Percentiles rank a stretch among this genome's conserved stretches.
These are phyloP conservation scores for Tilletia horrida DNA, from an alignment of 1,284 basidiomycete genomes.

Conservation along the genomic window DNA sequence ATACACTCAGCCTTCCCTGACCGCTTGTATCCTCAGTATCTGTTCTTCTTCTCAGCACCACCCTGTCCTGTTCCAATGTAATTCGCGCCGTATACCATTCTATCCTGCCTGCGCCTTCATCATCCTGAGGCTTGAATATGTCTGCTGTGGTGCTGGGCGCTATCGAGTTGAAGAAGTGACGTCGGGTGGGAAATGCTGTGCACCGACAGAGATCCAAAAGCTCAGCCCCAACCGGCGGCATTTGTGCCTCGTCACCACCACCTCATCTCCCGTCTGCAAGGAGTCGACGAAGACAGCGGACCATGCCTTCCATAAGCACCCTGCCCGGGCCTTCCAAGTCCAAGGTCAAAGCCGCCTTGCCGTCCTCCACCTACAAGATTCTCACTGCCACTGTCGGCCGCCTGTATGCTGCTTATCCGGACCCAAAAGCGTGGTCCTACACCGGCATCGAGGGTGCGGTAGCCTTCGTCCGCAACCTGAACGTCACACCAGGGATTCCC, in stretches of 20 bases:
- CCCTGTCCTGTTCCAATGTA: too few relatives aligned
- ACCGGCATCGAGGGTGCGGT: conserved; percentile 49
- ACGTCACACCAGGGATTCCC: not conserved
- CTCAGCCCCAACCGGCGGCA: not conserved
- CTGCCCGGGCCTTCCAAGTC: conserved; percentile 51
- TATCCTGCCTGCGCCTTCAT: too few relatives aligned
- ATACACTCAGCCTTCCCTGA: too few relatives aligned
- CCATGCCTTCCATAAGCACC: conserved; percentile 48
- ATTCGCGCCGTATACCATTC: too few relatives aligned
- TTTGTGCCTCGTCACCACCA: not conserved
- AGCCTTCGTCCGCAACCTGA: conserved; percentile 45
- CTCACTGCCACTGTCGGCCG: conserved; percentile 51
- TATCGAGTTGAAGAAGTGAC: not conserved
- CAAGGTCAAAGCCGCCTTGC: conserved; percentile 49
- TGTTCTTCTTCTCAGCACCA: too few relatives aligned
- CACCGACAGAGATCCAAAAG: not conserved
- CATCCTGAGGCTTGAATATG: too few relatives aligned
- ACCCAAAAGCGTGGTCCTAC: conserved; percentile 41
- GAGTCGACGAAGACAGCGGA: not conserved
- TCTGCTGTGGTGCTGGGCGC: too few relatives aligned
- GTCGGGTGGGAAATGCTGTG: not conserved
- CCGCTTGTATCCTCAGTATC: too few relatives aligned
- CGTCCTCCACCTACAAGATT: conserved; percentile 50
- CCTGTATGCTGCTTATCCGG: conserved; percentile 46
- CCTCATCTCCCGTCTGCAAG: not conserved